A percentile compares a stretch with the other conserved stretches of the same genome.
Conservation (phyloP, 2,329 filamentous ascomycete genomes). For the Eutypa lata region DNA sequence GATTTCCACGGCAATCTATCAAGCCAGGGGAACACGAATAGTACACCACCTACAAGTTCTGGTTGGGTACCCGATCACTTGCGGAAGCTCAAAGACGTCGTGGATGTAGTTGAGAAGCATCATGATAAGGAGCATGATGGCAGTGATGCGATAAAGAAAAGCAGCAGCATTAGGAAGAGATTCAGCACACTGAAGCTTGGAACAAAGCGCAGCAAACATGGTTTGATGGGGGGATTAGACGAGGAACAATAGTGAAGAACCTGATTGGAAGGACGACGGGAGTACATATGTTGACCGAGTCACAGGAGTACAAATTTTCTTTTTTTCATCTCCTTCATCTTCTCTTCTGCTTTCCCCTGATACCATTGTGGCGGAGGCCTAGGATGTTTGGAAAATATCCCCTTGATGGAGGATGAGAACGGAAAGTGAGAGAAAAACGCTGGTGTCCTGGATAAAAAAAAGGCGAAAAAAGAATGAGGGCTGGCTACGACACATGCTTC, state of each 20-base stretch:
- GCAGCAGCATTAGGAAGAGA: constrained; percentile 70
- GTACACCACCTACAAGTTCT: constrained; percentile 15
- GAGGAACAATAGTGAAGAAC: constrained; percentile 49
- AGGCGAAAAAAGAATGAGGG: neutral
- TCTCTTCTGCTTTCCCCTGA: neutral
- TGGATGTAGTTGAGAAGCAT: constrained; percentile 25
- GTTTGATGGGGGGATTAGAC: constrained; percentile 52
- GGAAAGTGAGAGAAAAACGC: neutral
- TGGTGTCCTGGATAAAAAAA: constrained; percentile 1
- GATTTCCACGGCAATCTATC: constrained; percentile 22
- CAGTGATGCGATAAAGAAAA: constrained; percentile 37
- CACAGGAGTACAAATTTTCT: neutral
- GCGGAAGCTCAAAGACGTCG: constrained; percentile 27
- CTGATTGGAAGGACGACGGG: neutral
- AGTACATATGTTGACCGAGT: neutral
- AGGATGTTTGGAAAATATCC: neutral
- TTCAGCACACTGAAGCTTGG: constrained; percentile 75
- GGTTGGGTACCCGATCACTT: constrained; percentile 19
- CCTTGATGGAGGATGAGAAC: neutral
- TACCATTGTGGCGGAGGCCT: neutral
- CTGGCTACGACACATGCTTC: neutral
- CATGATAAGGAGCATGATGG: constrained; percentile 29
- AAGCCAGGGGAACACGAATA: constrained; percentile 15
- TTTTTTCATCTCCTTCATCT: neutral
- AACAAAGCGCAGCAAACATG: constrained; percentile 61